These are phyloP conservation scores for Candida dajiaensis DNA, from an alignment of 805 yeast genomes.

Conservation along the genomic window DNA sequence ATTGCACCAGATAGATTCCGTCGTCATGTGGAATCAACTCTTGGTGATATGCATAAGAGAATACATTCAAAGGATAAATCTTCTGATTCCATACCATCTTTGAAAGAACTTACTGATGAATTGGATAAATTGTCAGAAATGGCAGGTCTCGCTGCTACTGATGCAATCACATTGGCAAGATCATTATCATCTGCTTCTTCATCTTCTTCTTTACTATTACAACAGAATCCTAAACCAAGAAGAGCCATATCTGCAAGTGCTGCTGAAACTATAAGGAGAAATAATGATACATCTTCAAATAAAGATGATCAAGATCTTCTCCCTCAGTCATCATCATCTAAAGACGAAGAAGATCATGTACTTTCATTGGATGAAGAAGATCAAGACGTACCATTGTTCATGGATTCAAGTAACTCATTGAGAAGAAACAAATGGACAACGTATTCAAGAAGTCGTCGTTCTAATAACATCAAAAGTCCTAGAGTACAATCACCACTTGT, in stretches of 20 bases:
- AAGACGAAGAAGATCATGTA: constrained; percentile 1
- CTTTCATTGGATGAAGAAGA: constrained; percentile 13
- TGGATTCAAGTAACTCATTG: constrained; percentile 24
- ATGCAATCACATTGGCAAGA: constrained; percentile 79
- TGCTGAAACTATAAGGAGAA: neutral
- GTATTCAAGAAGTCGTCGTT: constrained; percentile 35
- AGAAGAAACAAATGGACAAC: constrained; percentile 47
- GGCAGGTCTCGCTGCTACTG: constrained; percentile 74
- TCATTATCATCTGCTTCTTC: constrained; percentile 67
- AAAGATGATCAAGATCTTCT: neutral
- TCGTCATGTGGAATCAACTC: constrained; percentile 50
- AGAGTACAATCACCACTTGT: constrained; percentile 12
- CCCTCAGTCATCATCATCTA: neutral
- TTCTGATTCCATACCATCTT: constrained; percentile 44
- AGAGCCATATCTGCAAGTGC: neutral
- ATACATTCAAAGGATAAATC: constrained; percentile 6
- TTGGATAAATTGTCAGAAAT: constrained; percentile 65
- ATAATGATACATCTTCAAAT: neutral
- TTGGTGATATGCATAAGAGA: constrained; percentile 22
- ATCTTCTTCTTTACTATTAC: constrained; percentile 30
- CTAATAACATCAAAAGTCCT: constrained; percentile 4
- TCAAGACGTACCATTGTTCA: constrained; percentile 21
- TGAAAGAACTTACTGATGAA: constrained; percentile 69
- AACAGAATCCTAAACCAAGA: neutral
- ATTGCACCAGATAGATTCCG: constrained; percentile 87